Evolutionary conservation across 2,329 filamentous ascomycete genomes (phyloP).

Genomic region (Fusarium solani-melongenae): DNA sequence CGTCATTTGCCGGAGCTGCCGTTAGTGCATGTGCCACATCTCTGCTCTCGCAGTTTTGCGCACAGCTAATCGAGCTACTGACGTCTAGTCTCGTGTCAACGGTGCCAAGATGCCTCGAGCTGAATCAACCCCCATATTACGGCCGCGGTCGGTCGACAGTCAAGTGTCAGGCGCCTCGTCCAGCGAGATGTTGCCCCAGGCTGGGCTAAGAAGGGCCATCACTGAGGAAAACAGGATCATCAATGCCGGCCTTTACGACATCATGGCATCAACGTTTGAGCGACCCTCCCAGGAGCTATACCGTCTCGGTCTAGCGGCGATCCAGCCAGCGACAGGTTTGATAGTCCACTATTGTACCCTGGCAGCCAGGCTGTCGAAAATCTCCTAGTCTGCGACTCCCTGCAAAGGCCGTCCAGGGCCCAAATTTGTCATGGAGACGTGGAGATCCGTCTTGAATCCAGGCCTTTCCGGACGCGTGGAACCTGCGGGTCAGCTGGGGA

Average conservation of each 20-base stretch:
- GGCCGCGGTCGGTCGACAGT: not conserved
- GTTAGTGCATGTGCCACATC: slow-evolving; percentile 23
- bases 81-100: slow-evolving; percentile 7
- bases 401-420: not conserved
- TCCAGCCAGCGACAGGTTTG: slow-evolving; percentile 6
- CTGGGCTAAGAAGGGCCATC: slow-evolving; percentile 5
- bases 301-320: slow-evolving; percentile 16
- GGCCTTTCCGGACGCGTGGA: not conserved
- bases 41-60: not conserved
- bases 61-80: slow-evolving; percentile 16
- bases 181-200: not conserved
- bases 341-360: not conserved
- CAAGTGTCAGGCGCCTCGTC: slow-evolving; percentile 16
- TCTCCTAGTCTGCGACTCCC: not conserved
- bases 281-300: not conserved
- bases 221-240: slow-evolving; percentile 7
- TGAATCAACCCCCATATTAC: not conserved
- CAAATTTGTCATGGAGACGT: not conserved
- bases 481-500: not conserved
- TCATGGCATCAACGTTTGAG: slow-evolving; percentile 7
- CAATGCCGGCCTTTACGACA: slow-evolving; percentile 4
- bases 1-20: slow-evolving; percentile 22
- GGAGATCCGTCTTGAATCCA: not conserved
- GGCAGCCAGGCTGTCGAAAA: not conserved
- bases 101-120: slow-evolving; percentile 6